Base-by-base conservation (phyloP, 2,329 filamentous ascomycete species). In the Pleomassaria siparia region DNA sequence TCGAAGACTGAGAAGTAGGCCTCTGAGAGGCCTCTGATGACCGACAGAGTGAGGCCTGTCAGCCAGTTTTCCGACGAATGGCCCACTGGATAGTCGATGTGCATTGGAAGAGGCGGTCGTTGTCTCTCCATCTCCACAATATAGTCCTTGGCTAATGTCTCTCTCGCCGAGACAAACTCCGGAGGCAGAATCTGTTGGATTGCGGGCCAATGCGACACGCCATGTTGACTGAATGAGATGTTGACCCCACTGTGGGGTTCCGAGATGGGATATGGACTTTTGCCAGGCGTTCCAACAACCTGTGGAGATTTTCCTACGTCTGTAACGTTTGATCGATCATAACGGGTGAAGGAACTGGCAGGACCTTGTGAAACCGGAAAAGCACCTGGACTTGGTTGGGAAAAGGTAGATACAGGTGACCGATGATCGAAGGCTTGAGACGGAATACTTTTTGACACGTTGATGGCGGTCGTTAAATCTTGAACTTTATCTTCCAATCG, bases 1-100 rank as follows among this genome's bases (percentile, higher is more conserved):
- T 80, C 78, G 53, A 80, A 80, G 0, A 78, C 77, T n/a, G 74
- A 69, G 56, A 81, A 81, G 50, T 79, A 81, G 0, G 75, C 75
- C 62, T 80, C 76, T 8, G 76, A 73, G n/a, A 81, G 67, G 0
- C 76, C 76, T 50, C 77, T 78, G 44, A 80, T 71, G 32, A 76
- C 71, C 0, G 75, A 72, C 25, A 80, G 59, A 8, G 76, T 75
- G 2, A 81, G 67, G 3, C 65, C 63, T 37, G 77, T 72, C 26
- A 80, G 58, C 77, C 77, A 80, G 21, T 55, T 57, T 1, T 64
- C 63, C 12, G 62, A 53, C 28, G 59, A 62, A 12, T 69, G 67
- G 8, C 68, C 53, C 11, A 68, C 63, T 18, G 69, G 72, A 3
- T 67, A 63, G 29, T 61, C 47, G 25, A 56, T 67, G 60, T 52